Evolutionary conservation across 2,329 filamentous ascomycete genomes (phyloP).

Genomic region (Neurospora sp.): DNA sequence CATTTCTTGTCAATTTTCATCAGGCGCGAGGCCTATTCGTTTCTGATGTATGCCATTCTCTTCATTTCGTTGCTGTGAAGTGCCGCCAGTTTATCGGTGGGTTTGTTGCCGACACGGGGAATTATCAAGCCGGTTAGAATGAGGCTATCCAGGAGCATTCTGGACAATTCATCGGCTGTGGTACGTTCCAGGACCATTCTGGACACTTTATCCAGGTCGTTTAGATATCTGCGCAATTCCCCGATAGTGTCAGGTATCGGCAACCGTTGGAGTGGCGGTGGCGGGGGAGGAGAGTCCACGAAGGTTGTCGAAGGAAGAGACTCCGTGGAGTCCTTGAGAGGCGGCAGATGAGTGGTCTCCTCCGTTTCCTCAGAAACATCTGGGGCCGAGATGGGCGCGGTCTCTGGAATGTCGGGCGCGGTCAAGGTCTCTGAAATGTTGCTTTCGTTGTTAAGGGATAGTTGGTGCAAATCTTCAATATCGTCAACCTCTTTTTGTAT

Average conservation of each 20-base stretch:
- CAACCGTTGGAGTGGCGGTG: neutral
- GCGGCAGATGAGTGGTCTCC: neutral
- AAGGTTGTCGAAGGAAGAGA: neutral
- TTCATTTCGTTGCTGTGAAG: too few species aligned
- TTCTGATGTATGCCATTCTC: neutral
- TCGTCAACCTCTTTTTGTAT: neutral
- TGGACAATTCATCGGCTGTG: too few species aligned
- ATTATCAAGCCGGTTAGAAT: neutral
- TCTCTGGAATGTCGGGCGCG: too few species aligned
- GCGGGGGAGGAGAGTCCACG: neutral
- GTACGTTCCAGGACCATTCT: too few species aligned
- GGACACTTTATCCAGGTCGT: neutral
- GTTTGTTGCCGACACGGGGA: neutral
- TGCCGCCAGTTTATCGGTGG: neutral
- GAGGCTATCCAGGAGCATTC: too few species aligned
- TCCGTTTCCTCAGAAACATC: neutral
- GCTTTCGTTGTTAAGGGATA: neutral
- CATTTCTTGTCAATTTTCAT: neutral
- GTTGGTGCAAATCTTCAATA: neutral
- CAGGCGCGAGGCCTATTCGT: neutral
- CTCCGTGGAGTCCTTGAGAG: neutral
- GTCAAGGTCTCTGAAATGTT: neutral
- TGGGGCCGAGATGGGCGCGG: too few species aligned
- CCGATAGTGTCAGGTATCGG: neutral
- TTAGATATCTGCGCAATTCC: neutral